Conservation (phyloP, 768 basidiomycete species). For the Serendipita indica region DNA sequence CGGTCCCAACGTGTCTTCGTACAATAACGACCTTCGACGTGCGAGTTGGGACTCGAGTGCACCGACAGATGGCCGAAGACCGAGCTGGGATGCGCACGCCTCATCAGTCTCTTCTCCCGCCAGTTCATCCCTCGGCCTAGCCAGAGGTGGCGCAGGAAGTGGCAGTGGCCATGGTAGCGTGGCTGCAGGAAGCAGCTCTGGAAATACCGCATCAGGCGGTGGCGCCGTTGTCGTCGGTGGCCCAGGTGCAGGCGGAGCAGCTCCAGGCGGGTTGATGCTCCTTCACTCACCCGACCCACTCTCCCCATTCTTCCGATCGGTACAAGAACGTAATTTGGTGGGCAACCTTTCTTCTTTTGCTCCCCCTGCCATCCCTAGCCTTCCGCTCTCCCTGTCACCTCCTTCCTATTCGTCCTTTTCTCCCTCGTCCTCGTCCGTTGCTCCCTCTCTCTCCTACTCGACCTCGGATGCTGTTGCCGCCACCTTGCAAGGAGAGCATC, state of each 20-base stretch:
- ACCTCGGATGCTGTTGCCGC: background rate
- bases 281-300: slow-evolving; percentile 7
- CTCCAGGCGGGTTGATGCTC: background rate
- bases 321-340: slow-evolving; percentile 36
- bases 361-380: background rate
- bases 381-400: background rate
- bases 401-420: background rate
- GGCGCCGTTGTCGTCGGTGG: background rate
- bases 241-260: background rate
- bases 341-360: slow-evolving; percentile 30
- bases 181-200: background rate
- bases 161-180: too few relatives aligned
- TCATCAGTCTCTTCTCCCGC: background rate
- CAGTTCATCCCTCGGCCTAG: background rate
- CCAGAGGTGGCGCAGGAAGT: background rate
- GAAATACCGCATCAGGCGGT: background rate
- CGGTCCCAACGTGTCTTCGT: background rate
- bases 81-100: background rate
- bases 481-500: too few relatives aligned
- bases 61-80: slow-evolving; percentile 4
- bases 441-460: background rate
- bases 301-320: slow-evolving; percentile 23
- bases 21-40: background rate
- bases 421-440: background rate
- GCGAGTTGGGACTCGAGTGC: slow-evolving; percentile 8